Base-by-base conservation (phyloP, 2,329 filamentous ascomycete genomes). In the Penicillium sp. region DNA sequence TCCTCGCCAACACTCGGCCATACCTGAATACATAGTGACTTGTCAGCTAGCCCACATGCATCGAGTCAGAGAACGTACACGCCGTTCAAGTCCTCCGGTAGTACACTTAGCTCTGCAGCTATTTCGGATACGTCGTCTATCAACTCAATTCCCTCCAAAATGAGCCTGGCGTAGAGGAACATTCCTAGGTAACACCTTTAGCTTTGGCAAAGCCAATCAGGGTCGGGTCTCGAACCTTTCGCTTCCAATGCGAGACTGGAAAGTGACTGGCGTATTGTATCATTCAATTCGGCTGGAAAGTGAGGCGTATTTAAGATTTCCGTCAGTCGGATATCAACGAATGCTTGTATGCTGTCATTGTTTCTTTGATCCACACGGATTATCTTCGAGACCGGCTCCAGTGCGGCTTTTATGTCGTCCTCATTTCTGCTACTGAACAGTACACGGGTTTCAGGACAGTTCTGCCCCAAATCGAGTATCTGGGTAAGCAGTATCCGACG, bases 21-120 rank as follows among this genome's bases (percentile, higher is more conserved):
- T 63, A 63, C 15, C 61, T 60, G 26, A 26, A 26, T n/a, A n/a
- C n/a, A n/a, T n/a, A n/a, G n/a, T n/a, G n/a, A n/a, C n/a, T n/a
- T 26, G 26, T 26, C 26, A 26, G 26, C 3, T 26, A 26, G 26
- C 26, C 26, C 26, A 26, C 26, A 26, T 3, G 3, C 3, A 26
- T 26, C 26, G 26, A 26, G 26, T 1, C 26, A 26, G 2, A 4
- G 26, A 26, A 61, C 73, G 66, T 62, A 76, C 75, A 71, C 73
- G 38, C 69, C 70, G 58, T 75, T 58, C 35, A 76, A 61, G 31
- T 67, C 65, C 47, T 71, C 63, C 3, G 75, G 74, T 7, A 74
- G 64, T 15, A 65, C 64, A 54, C 54, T 60, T 2, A 75, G 60
- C 30, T 75, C 72, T 26, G 63, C 48, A n/a, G 64, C 58, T 56